Conservation (phyloP, 768 basidiomycete species). For the Boletales sp. region DNA sequence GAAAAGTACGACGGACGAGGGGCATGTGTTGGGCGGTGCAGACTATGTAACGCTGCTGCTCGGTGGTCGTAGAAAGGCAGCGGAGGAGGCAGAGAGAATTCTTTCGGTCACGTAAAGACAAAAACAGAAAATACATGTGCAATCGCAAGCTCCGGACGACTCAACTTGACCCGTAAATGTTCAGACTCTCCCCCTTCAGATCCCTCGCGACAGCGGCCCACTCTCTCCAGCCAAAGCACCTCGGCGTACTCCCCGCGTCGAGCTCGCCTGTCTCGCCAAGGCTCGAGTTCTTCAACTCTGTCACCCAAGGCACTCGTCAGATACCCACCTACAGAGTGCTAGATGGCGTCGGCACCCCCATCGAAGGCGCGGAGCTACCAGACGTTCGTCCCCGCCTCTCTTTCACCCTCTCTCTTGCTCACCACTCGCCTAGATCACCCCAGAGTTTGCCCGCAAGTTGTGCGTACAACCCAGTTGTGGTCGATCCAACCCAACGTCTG, state of each 20-base stretch:
- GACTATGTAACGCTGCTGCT: constrained; percentile 74
- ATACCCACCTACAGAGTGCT: constrained; percentile 88
- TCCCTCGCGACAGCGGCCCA: not conserved
- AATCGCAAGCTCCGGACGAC: constrained; percentile 23
- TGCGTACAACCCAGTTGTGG: constrained; percentile 25
- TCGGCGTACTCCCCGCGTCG: constrained; percentile 40
- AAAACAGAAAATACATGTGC: too few relatives aligned
- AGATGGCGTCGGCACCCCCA: constrained; percentile 70
- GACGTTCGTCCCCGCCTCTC: constrained; percentile 46
- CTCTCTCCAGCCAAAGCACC: constrained; percentile 8
- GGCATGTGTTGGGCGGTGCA: constrained; percentile 61
- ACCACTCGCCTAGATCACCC: constrained; percentile 51
- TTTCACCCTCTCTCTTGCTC: constrained; percentile 1
- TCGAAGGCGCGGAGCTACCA: constrained; percentile 73
- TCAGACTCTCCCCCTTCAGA: constrained; percentile 14
- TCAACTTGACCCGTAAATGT: constrained; percentile 11
- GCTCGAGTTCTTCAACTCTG: constrained; percentile 78
- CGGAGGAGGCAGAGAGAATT: constrained; percentile 47
- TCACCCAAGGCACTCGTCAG: constrained; percentile 52
- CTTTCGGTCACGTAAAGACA: constrained; percentile 53
- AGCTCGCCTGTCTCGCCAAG: constrained; percentile 64
- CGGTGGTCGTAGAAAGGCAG: constrained; percentile 67
- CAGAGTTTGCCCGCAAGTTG: constrained; percentile 62
- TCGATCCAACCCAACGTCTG: not conserved
- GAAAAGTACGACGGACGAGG: constrained; percentile 17